Evolutionary conservation across 768 basidiomycete genomes (phyloP).

Genomic region (Dioszegia aurantiaca): DNA sequence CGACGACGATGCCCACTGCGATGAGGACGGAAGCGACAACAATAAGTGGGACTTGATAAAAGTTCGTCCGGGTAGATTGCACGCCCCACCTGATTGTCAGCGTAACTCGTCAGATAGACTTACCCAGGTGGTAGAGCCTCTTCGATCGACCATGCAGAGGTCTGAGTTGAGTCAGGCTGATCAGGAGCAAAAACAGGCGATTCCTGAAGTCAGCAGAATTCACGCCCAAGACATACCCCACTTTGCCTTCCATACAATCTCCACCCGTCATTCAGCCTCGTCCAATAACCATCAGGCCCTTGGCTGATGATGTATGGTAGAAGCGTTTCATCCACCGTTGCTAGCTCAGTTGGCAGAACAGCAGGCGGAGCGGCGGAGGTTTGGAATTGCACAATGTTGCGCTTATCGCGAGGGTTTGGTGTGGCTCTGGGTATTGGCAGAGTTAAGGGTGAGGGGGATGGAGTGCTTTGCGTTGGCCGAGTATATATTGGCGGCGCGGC

Average conservation of each 20-base stretch:
- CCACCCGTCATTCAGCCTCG: conserved; percentile 36
- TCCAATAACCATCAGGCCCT: conserved; percentile 25
- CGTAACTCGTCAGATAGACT: not conserved
- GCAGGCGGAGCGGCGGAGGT: conserved; percentile 7
- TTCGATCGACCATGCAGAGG: conserved; percentile 32
- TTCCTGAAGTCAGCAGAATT: conserved; percentile 14
- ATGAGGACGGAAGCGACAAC: conserved; percentile 44
- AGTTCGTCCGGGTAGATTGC: conserved; percentile 38
- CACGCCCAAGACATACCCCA: no score
- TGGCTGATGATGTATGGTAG: conserved; percentile 30
- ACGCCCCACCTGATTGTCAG: conserved; percentile 38
- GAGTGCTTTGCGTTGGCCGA: conserved; percentile 1
- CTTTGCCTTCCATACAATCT: conserved; percentile 36
- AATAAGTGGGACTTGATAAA: conserved; percentile 49
- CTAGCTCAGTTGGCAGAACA: not conserved
- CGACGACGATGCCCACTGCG: conserved; percentile 37
- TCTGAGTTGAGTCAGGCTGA: not conserved
- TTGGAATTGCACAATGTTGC: not conserved
- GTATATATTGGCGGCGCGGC: conserved; percentile 15
- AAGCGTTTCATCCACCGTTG: conserved; percentile 20
- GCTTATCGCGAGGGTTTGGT: not conserved
- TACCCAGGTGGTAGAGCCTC: conserved; percentile 41
- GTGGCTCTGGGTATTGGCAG: not conserved
- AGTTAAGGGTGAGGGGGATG: not conserved
- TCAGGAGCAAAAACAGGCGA: conserved; percentile 6